Evolutionary conservation across 345 rosid species (phyloP).

Genomic region (Brassica incana): DNA sequence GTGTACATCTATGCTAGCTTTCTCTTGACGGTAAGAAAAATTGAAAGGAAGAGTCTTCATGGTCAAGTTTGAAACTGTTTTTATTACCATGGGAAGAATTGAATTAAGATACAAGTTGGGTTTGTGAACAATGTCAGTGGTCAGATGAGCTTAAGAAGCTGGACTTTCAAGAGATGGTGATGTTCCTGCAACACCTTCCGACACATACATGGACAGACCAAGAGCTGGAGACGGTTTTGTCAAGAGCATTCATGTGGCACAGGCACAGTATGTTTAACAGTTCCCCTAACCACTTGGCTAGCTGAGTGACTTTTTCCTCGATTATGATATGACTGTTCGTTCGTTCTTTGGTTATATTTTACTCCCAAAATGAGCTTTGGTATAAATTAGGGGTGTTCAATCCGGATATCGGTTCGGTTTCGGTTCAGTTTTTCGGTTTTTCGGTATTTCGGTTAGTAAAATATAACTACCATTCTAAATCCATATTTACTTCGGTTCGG

Average conservation of each 20-base stretch:
- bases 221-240: slow-evolving; percentile 91
- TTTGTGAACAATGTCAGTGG: slow-evolving; percentile 55
- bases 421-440: too few species aligned
- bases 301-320: slow-evolving; percentile 35
- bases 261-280: slow-evolving; percentile 94
- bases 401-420: too few species aligned
- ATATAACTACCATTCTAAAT: too few species aligned
- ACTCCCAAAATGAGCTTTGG: slow-evolving; percentile 22
- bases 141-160: slow-evolving; percentile 84
- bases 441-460: too few species aligned
- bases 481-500: too few species aligned
- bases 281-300: slow-evolving; percentile 68
- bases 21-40: slow-evolving; percentile 74
- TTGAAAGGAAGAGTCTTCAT: neutral
- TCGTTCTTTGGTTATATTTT: slow-evolving; percentile 1
- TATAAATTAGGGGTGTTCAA: too few species aligned
- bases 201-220: slow-evolving; percentile 82
- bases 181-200: slow-evolving; percentile 97
- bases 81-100: neutral
- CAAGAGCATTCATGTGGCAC: slow-evolving; percentile 89
- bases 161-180: slow-evolving; percentile 97
- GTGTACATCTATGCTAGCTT: slow-evolving; percentile 96
- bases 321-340: slow-evolving; percentile 14
- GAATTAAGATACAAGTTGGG: neutral
- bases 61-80: neutral